phyloP scores from a whole-genome alignment of 1,139 yeast species.

The Williopsis jadinii region DNA sequence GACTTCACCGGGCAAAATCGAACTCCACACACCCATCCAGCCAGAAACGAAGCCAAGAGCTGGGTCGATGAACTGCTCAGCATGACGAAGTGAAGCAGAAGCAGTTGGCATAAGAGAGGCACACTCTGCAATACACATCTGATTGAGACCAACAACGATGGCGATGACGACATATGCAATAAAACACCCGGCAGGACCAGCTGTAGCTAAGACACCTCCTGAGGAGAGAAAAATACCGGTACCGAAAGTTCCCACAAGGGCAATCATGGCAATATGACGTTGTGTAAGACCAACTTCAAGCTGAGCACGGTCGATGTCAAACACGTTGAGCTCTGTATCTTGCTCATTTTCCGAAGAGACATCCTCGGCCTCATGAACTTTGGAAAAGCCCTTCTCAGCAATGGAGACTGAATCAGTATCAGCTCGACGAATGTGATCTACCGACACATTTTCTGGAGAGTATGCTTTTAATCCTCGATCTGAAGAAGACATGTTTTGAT shows the following conservation, averaged over 20 bases:
- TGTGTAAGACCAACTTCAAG: slow-evolving; percentile 22
- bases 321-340: slow-evolving; percentile 1
- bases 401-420: too few relatives aligned
- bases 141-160: slow-evolving; percentile 31
- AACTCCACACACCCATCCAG: slow-evolving; percentile 61
- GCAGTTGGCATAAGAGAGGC: slow-evolving; percentile 29
- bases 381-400: neutral
- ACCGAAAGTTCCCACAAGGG: slow-evolving; percentile 40
- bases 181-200: slow-evolving; percentile 48
- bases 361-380: neutral
- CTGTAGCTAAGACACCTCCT: slow-evolving; percentile 42
- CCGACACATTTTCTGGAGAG: too few relatives aligned
- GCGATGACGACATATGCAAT: slow-evolving; percentile 44
- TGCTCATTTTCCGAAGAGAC: neutral
- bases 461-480: too few relatives aligned
- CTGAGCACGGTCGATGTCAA: slow-evolving; percentile 27
- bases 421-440: too few relatives aligned
- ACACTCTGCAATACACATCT: slow-evolving; percentile 26
- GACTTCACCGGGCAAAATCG: slow-evolving; percentile 58
- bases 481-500: too few relatives aligned
- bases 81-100: slow-evolving; percentile 26
- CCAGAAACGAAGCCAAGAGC: slow-evolving; percentile 72
- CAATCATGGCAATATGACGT: slow-evolving; percentile 29
- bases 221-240: slow-evolving; percentile 52
- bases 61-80: slow-evolving; percentile 41